phyloP scores from a whole-genome alignment of 306 rosid genomes.

The Acacia acuminata region DNA sequence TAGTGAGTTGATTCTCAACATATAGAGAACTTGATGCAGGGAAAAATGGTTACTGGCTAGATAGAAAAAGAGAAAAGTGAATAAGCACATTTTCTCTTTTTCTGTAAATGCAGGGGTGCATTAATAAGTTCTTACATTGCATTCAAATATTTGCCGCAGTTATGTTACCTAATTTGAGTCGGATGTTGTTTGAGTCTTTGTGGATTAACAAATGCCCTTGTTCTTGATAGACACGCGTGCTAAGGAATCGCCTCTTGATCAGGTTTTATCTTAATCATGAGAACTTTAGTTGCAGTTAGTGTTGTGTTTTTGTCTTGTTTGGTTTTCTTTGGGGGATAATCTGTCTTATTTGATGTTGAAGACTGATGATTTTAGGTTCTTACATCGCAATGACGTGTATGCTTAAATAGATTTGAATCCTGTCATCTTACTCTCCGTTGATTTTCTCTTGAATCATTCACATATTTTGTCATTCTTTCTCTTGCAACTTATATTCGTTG shows the following conservation, averaged over 20 bases:
- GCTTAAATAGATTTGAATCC: neutral
- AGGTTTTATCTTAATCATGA: neutral
- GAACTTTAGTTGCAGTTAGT: neutral
- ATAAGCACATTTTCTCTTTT: neutral
- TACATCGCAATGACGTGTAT: neutral
- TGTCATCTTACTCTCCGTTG: neutral
- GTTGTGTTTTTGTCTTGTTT: neutral
- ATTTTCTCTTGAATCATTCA: neutral
- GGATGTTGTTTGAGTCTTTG: too few relatives aligned
- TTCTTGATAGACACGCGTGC: neutral
- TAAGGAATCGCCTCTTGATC: neutral
- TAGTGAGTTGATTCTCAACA: neutral
- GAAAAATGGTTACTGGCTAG: neutral
- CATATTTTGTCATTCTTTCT: too few relatives aligned
- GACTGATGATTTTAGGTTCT: neutral
- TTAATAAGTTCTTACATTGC: neutral
- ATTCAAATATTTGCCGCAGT: too few relatives aligned
- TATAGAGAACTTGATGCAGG: neutral
- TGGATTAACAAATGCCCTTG: neutral
- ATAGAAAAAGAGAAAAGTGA: neutral
- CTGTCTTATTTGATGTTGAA: neutral
- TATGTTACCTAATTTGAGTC: neutral
- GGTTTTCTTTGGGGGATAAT: too few relatives aligned
- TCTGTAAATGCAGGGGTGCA: neutral
- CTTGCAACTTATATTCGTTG: too few relatives aligned